Conservation (phyloP, 1,284 basidiomycete species). For the Xerocomus minutiporus region DNA sequence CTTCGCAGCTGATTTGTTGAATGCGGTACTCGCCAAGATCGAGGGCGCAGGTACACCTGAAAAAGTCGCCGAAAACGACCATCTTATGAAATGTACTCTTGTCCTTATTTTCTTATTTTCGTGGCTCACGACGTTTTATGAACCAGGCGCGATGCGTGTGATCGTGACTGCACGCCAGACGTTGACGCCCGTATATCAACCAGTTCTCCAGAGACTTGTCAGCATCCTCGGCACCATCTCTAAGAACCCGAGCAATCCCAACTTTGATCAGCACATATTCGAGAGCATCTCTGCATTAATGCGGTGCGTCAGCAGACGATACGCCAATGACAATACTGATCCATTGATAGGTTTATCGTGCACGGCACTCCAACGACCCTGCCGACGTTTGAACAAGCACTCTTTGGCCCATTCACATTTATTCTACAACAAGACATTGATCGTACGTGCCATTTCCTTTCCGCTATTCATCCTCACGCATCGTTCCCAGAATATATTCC, state of each 20-base stretch:
- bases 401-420: slow-evolving; percentile 87
- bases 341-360: slow-evolving; percentile 65
- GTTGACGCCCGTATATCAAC: slow-evolving; percentile 65
- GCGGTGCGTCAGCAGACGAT: slow-evolving; percentile 44
- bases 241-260: slow-evolving; percentile 95
- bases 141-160: slow-evolving; percentile 84
- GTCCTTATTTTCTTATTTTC: neutral
- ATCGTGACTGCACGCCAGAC: slow-evolving; percentile 84
- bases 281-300: slow-evolving; percentile 92
- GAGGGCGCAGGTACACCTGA: slow-evolving; percentile 82
- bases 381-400: slow-evolving; percentile 70
- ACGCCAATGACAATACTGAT: neutral
- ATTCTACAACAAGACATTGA: slow-evolving; percentile 92
- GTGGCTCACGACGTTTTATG: slow-evolving; percentile 6
- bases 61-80: slow-evolving; percentile 96
- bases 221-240: slow-evolving; percentile 82
- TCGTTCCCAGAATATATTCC: slow-evolving; percentile 81
- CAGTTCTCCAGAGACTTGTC: slow-evolving; percentile 74
- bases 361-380: slow-evolving; percentile 64
- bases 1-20: slow-evolving; percentile 72
- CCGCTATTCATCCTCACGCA: neutral
- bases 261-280: slow-evolving; percentile 97
- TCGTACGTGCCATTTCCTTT: slow-evolving; percentile 45
- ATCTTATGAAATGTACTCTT: slow-evolving; percentile 90
- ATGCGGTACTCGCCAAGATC: slow-evolving; percentile 78